phyloP scores from a whole-genome alignment of 1,139 yeast species.

The Sugiyamaella paludigena region DNA sequence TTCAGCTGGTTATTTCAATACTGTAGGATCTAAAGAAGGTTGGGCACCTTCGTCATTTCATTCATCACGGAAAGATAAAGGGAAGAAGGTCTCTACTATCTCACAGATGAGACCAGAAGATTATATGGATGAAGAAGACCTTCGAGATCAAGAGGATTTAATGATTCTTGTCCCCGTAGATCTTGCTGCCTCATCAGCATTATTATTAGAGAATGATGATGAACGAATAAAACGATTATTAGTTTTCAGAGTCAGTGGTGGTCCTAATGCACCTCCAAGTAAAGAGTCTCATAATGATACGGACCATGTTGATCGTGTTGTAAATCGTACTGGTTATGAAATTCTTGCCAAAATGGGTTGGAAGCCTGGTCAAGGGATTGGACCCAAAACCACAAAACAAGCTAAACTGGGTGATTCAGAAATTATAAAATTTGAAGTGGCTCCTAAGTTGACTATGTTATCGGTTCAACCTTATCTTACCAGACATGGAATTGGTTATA shows the following conservation, averaged over 20 bases:
- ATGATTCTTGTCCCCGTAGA: constrained; percentile 18
- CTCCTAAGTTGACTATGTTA: constrained; percentile 16
- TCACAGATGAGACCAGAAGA: constrained; percentile 26
- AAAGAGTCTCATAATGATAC: neutral
- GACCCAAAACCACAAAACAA: constrained; percentile 19
- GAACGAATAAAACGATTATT: no score
- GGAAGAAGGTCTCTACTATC: constrained; percentile 10
- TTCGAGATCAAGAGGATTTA: constrained; percentile 28
- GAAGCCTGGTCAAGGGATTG: constrained; percentile 32
- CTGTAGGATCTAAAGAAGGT: constrained; percentile 39
- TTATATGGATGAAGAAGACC: constrained; percentile 39
- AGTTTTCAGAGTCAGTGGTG: no score
- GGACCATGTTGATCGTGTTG: neutral
- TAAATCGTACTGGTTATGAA: constrained; percentile 18
- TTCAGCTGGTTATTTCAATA: constrained; percentile 37
- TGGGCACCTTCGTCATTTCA: constrained; percentile 35
- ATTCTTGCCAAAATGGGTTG: constrained; percentile 31
- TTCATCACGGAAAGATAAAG: constrained; percentile 26
- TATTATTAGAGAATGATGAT: no score
- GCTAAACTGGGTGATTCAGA: constrained; percentile 9
- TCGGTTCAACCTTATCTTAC: constrained; percentile 8
- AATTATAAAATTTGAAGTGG: constrained; percentile 7
- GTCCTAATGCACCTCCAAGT: neutral
- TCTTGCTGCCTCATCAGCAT: no score
- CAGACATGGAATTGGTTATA: constrained; percentile 23